phyloP scores from a whole-genome alignment of 257 asterid species.

The Ilex asprella region DNA sequence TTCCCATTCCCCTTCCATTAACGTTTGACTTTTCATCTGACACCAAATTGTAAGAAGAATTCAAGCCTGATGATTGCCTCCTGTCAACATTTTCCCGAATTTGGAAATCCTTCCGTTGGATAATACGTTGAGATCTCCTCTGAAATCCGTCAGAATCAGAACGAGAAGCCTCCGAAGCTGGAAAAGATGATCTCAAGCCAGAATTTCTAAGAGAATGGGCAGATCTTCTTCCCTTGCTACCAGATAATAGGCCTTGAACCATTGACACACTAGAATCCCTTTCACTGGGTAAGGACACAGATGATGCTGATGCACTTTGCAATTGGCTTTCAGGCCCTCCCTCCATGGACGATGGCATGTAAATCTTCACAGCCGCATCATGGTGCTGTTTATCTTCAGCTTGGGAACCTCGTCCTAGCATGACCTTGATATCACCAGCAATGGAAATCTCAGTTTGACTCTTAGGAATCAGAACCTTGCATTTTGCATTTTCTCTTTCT shows the following conservation, averaged over 20 bases:
- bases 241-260: slow-evolving; percentile 37
- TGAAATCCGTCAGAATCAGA: slow-evolving; percentile 55
- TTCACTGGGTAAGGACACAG: slow-evolving; percentile 18
- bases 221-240: slow-evolving; percentile 62
- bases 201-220: slow-evolving; percentile 67
- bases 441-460: slow-evolving; percentile 27
- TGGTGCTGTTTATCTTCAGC: slow-evolving; percentile 34
- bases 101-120: slow-evolving; percentile 70
- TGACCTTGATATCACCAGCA: slow-evolving; percentile 26
- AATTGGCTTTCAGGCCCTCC: slow-evolving; percentile 37
- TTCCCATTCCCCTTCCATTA: slow-evolving; percentile 38
- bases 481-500: slow-evolving; percentile 23
- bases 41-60: slow-evolving; percentile 28
- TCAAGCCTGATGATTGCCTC: slow-evolving; percentile 33
- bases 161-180: slow-evolving; percentile 29
- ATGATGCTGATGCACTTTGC: slow-evolving; percentile 25
- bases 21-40: slow-evolving; percentile 41
- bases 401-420: slow-evolving; percentile 29
- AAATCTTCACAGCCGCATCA: slow-evolving; percentile 28
- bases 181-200: slow-evolving; percentile 34
- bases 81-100: slow-evolving; percentile 67
- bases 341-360: slow-evolving; percentile 28
- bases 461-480: slow-evolving; percentile 14
- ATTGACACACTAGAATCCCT: slow-evolving; percentile 35
- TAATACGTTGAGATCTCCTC: slow-evolving; percentile 67